A percentile compares a stretch with the other conserved stretches of the same genome.
phyloP scores from a whole-genome alignment of 768 basidiomycete species.

The Coprinopsis sp. region DNA sequence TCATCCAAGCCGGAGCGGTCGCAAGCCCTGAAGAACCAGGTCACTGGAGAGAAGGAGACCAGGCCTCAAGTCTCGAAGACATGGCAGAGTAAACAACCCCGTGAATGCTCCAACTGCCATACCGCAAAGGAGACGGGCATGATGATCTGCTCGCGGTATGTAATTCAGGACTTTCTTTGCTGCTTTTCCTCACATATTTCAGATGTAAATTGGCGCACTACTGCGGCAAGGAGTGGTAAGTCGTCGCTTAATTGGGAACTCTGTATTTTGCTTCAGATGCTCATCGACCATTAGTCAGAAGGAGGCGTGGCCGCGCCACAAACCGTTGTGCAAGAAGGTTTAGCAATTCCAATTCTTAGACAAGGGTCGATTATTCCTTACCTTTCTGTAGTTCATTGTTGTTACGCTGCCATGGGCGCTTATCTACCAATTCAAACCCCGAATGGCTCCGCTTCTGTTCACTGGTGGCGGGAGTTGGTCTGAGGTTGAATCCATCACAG shows the following conservation, averaged over 20 bases:
- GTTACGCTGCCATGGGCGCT: too few species aligned
- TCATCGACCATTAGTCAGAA: background rate
- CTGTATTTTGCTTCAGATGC: background rate
- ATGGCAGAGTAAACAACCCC: background rate
- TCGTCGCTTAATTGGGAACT: background rate
- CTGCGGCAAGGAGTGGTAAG: constrained; percentile 1
- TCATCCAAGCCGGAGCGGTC: background rate
- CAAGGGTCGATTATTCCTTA: too few species aligned
- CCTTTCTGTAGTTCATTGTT: too few species aligned
- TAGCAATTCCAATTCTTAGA: too few species aligned
- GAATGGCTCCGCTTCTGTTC: too few species aligned
- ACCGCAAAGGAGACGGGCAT: background rate
- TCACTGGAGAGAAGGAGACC: background rate
- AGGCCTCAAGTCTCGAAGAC: background rate
- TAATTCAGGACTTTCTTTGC: too few species aligned
- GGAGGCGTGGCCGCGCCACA: background rate
- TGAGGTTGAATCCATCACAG: too few species aligned
- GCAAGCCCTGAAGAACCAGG: background rate
- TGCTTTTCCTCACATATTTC: background rate
- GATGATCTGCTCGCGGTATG: constrained; percentile 2
- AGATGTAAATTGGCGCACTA: constrained; percentile 1
- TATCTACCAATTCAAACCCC: too few species aligned
- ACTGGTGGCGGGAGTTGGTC: too few species aligned
- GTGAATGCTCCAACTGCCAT: background rate
- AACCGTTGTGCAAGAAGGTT: background rate